Evolutionary conservation across 345 rosid genomes (phyloP).

Genomic region (Lepidium africanum): DNA sequence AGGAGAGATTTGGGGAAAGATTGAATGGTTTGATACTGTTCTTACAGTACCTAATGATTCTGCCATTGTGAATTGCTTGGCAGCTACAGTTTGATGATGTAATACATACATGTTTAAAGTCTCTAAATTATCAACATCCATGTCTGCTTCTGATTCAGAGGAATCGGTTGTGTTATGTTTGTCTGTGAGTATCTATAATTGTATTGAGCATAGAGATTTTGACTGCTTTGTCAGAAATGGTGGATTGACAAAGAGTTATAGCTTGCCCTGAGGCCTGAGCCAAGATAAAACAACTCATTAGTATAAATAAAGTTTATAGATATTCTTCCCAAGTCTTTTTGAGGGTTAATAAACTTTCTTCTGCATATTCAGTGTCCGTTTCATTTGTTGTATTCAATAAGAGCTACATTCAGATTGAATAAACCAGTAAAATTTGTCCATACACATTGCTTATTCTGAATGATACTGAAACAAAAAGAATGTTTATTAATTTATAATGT

Average conservation of each 20-base stretch:
- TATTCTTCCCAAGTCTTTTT: neutral
- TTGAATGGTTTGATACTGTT: slow-evolving; percentile 53
- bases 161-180: neutral
- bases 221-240: neutral
- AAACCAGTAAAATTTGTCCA: neutral
- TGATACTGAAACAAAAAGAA: neutral
- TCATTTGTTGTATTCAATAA: neutral
- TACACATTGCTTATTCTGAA: neutral
- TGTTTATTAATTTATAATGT: slow-evolving; percentile 1
- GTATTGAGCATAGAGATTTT: neutral
- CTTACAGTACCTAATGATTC: slow-evolving; percentile 46
- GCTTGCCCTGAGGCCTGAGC: slow-evolving; percentile 4
- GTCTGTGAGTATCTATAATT: neutral
- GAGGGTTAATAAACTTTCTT: neutral
- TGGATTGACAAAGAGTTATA: neutral
- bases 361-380: neutral
- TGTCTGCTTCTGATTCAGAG: neutral
- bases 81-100: slow-evolving; percentile 43
- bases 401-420: neutral
- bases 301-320: neutral
- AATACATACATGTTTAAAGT: neutral
- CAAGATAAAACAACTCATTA: neutral
- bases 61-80: slow-evolving; percentile 57
- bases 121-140: neutral
- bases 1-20: slow-evolving; percentile 59